Evolutionary conservation across 1,139 yeast genomes (phyloP).

Genomic region (Geotrichum siamense): DNA sequence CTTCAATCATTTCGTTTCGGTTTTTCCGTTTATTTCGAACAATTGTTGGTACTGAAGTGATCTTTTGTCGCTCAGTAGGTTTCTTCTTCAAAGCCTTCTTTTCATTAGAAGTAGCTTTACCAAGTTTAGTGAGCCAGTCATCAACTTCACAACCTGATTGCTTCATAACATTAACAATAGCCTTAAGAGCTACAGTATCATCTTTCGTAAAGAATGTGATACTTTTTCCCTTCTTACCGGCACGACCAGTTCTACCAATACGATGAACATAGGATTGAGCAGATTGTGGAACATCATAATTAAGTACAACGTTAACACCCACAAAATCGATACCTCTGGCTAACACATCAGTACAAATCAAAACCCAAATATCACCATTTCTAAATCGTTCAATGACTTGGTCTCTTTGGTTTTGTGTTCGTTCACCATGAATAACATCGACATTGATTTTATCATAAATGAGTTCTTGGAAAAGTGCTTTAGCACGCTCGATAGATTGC

Average conservation of each 20-base stretch:
- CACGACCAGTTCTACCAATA: constrained; percentile 97
- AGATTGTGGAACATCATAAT: constrained; percentile 91
- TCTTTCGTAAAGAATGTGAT: constrained; percentile 91
- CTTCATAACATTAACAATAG: constrained; percentile 88
- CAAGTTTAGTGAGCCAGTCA: constrained; percentile 73
- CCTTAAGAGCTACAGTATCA: constrained; percentile 67
- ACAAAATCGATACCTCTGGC: constrained; percentile 97
- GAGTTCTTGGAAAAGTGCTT: constrained; percentile 87
- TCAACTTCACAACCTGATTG: constrained; percentile 75
- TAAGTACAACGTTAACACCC: constrained; percentile 89
- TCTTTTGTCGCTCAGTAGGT: constrained; percentile 60
- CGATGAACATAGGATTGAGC: constrained; percentile 96
- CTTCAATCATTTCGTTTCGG: constrained; percentile 66
- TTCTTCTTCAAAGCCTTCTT: constrained; percentile 57
- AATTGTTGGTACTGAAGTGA: constrained; percentile 78
- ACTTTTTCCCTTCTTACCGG: constrained; percentile 91
- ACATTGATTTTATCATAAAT: constrained; percentile 86
- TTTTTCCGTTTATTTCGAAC: constrained; percentile 58
- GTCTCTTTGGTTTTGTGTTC: constrained; percentile 84
- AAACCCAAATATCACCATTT: constrained; percentile 89
- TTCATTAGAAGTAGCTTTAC: constrained; percentile 61
- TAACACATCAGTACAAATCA: constrained; percentile 91
- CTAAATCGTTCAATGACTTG: constrained; percentile 77
- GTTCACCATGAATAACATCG: constrained; percentile 93
- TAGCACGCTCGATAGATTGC: constrained; percentile 89